Conservation (phyloP, 139 green algal species). For the Tetraselmis chui region DNA sequence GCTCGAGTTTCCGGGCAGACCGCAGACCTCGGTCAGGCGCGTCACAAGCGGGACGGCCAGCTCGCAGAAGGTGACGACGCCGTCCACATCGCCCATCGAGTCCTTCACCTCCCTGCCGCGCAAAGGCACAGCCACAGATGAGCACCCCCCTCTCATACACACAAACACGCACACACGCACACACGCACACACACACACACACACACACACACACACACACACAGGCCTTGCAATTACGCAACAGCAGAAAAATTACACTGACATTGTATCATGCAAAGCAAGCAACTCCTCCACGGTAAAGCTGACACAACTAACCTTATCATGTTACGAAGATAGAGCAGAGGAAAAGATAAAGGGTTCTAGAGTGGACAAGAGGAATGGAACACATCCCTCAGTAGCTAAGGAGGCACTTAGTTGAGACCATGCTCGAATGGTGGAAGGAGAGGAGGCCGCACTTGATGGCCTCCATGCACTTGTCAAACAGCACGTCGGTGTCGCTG, state of each 20-base stretch:
- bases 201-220: too few relatives aligned
- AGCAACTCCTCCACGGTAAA: too few relatives aligned
- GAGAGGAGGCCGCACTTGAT: slow-evolving; percentile 21
- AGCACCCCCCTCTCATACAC: too few relatives aligned
- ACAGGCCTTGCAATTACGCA: too few relatives aligned
- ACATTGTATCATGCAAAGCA: too few relatives aligned
- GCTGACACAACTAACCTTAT: not conserved
- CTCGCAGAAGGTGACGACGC: slow-evolving; percentile 81
- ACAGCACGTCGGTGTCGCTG: slow-evolving; percentile 64
- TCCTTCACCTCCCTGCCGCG: not conserved
- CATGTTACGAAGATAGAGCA: not conserved
- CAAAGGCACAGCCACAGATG: too few relatives aligned
- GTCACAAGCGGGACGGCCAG: slow-evolving; percentile 75
- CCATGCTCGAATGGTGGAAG: not conserved
- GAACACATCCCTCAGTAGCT: slow-evolving; percentile 2
- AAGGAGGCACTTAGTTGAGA: not conserved
- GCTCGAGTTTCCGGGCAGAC: slow-evolving; percentile 58
- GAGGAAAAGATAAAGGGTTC: not conserved
- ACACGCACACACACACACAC: too few relatives aligned
- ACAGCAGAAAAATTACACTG: too few relatives aligned
- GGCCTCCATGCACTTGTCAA: slow-evolving; percentile 62
- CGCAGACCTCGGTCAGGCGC: slow-evolving; percentile 69
- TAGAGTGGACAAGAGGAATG: not conserved
- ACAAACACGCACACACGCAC: too few relatives aligned
- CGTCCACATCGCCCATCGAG: slow-evolving; percentile 65